These are phyloP conservation scores for Xylaria scruposa DNA, from an alignment of 495 filamentous ascomycete genomes.

Conservation along the genomic window DNA sequence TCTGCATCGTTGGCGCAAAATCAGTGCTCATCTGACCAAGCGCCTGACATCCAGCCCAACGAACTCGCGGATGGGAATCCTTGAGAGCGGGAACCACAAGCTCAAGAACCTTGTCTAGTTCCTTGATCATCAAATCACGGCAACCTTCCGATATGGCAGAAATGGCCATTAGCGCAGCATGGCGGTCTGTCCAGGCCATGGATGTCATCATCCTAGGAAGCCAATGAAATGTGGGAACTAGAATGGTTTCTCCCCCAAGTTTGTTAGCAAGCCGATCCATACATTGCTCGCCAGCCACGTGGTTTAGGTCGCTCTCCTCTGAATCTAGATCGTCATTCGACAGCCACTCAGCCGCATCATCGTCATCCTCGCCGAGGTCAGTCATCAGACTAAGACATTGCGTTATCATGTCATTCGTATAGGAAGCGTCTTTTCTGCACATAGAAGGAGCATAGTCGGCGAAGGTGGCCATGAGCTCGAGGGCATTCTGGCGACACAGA, in stretches of 20 bases:
- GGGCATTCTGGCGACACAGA: slow-evolving; percentile 87
- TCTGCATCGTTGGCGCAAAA: slow-evolving; percentile 98
- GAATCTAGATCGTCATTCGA: slow-evolving; percentile 91
- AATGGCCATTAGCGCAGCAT: slow-evolving; percentile 98
- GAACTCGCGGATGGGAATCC: slow-evolving; percentile 90
- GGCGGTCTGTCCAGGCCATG: slow-evolving; percentile 90
- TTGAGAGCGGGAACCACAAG: slow-evolving; percentile 92
- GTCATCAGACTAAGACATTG: slow-evolving; percentile 99
- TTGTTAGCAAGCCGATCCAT: slow-evolving; percentile 99
- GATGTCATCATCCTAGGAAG: slow-evolving; percentile 98
- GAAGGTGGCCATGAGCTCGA: slow-evolving; percentile 98
- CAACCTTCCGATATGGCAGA: slow-evolving; percentile 99
- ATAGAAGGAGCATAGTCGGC: slow-evolving; percentile 92
- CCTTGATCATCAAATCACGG: slow-evolving; percentile 91
- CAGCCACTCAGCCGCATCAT: slow-evolving; percentile 96
- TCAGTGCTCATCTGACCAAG: slow-evolving; percentile 99
- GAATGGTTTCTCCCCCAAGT: slow-evolving; percentile 83
- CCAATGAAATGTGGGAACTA: slow-evolving; percentile 96
- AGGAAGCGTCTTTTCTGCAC: slow-evolving; percentile 90
- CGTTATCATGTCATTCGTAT: slow-evolving; percentile 95
- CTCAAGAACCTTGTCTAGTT: slow-evolving; percentile 91
- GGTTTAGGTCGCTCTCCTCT: slow-evolving; percentile 96
- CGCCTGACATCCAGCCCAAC: slow-evolving; percentile 99
- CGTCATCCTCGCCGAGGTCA: slow-evolving; percentile 94
- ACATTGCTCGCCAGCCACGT: slow-evolving; percentile 97